These are phyloP conservation scores for Trichothecium roseum DNA, from an alignment of 2,329 filamentous ascomycete genomes.

Conservation along the genomic window DNA sequence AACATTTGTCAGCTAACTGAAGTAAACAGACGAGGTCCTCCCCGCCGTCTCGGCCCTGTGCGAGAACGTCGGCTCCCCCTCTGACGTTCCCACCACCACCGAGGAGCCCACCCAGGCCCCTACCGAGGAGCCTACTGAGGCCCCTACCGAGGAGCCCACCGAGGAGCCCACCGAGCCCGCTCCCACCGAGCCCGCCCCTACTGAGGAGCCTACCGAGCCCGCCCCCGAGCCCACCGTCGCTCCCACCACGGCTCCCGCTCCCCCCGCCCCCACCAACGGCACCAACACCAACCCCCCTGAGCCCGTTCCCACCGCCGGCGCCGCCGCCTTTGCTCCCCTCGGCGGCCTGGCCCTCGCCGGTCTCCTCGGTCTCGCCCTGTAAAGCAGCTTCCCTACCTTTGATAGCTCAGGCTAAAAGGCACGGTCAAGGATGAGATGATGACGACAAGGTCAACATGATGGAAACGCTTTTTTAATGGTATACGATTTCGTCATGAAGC, in stretches of 20 bases:
- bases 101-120: slow-evolving; percentile 5
- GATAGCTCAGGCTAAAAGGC: too few relatives aligned
- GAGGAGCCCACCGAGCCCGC: slow-evolving; percentile 7
- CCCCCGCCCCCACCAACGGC: slow-evolving; percentile 9
- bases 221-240: slow-evolving; percentile 5
- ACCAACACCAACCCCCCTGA: slow-evolving; percentile 3
- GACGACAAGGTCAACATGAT: too few relatives aligned
- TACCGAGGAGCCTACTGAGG: slow-evolving; percentile 6
- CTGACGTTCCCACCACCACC: slow-evolving; percentile 5
- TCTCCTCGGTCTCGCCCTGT: slow-evolving; percentile 24
- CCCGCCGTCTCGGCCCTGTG: slow-evolving; percentile 26
- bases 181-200: slow-evolving; percentile 6
- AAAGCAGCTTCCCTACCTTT: slow-evolving; percentile 11
- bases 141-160: slow-evolving; percentile 6
- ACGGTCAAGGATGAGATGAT: too few relatives aligned
- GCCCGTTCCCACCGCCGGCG: slow-evolving; percentile 16
- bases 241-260: slow-evolving; percentile 6
- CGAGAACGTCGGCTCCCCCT: slow-evolving; percentile 9
- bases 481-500: too few relatives aligned
- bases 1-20: neutral
- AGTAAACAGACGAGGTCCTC: slow-evolving; percentile 24
- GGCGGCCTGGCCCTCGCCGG: slow-evolving; percentile 21
- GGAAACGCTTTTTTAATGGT: too few relatives aligned
- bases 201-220: slow-evolving; percentile 4
- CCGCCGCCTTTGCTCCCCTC: slow-evolving; percentile 18